phyloP scores from a whole-genome alignment of 768 basidiomycete genomes.

The Boletus tomentosulus region DNA sequence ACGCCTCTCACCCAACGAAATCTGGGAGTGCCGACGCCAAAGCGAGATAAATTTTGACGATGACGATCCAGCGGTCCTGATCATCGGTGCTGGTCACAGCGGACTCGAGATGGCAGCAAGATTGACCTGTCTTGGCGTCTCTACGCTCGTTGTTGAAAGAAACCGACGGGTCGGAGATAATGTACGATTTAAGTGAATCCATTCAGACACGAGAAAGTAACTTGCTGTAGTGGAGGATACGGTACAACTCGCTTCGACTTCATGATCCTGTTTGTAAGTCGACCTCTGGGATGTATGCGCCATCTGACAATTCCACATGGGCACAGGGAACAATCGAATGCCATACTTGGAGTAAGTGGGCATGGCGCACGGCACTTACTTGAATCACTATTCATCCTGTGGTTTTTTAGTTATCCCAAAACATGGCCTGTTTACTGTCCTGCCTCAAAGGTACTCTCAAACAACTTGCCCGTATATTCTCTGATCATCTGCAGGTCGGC shows the following conservation, averaged over 20 bases:
- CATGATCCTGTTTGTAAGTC: slow-evolving; percentile 49
- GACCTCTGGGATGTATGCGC: background rate
- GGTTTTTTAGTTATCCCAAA: slow-evolving; percentile 41
- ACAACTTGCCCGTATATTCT: background rate
- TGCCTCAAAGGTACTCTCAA: slow-evolving; percentile 41
- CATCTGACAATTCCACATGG: background rate
- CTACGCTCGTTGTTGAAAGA: slow-evolving; percentile 51
- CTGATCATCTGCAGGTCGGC: slow-evolving; percentile 38
- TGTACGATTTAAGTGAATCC: slow-evolving; percentile 7
- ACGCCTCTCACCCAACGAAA: slow-evolving; percentile 38
- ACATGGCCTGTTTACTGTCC: slow-evolving; percentile 51
- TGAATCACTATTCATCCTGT: no score
- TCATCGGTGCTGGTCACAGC: slow-evolving; percentile 63
- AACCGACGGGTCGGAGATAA: slow-evolving; percentile 49
- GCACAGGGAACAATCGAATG: slow-evolving; percentile 47
- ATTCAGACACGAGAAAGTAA: background rate
- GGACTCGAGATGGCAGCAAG: slow-evolving; percentile 62
- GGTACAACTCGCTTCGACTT: slow-evolving; percentile 53
- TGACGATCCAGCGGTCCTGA: slow-evolving; percentile 50
- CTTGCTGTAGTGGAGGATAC: slow-evolving; percentile 44
- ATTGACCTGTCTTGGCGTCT: slow-evolving; percentile 52
- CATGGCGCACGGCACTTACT: no score
- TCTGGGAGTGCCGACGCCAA: slow-evolving; percentile 46
- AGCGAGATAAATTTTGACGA: slow-evolving; percentile 42
- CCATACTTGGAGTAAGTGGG: slow-evolving; percentile 50